phyloP scores from a whole-genome alignment of 75 land plant genomes.

The Selaginella moellendorffii region DNA sequence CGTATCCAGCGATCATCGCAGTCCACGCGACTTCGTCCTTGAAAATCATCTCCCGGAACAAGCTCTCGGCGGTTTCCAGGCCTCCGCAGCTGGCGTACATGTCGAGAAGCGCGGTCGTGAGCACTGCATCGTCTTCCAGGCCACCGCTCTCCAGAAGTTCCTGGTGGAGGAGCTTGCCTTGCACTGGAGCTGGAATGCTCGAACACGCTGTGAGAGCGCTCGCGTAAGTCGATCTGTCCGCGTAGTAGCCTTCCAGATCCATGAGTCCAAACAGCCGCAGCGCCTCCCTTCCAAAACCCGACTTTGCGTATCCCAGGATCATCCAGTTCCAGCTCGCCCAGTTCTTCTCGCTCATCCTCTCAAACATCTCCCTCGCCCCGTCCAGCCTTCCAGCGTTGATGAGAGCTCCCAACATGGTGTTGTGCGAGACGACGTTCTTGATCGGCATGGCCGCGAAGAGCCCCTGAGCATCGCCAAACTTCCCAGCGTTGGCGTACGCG shows the following conservation, averaged over 20 bases:
- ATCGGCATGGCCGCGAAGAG: slow-evolving; percentile 28
- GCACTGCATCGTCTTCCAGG: slow-evolving; percentile 24
- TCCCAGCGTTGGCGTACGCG: not conserved
- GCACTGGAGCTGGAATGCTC: slow-evolving; percentile 38
- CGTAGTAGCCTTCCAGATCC: slow-evolving; percentile 17
- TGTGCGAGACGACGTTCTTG: not conserved
- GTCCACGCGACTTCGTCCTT: slow-evolving; percentile 45
- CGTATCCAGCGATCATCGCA: slow-evolving; percentile 44
- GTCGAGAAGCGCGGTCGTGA: slow-evolving; percentile 44
- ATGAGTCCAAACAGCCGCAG: slow-evolving; percentile 38
- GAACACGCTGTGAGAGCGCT: slow-evolving; percentile 40
- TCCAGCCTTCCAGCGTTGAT: slow-evolving; percentile 19
- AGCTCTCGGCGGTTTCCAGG: slow-evolving; percentile 26
- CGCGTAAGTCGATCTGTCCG: slow-evolving; percentile 39
- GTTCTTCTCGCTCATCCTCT: slow-evolving; percentile 18
- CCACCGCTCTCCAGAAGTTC: slow-evolving; percentile 29
- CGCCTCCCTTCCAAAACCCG: slow-evolving; percentile 32
- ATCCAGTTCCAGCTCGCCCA: slow-evolving; percentile 47
- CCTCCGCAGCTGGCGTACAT: slow-evolving; percentile 69
- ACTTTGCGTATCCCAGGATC: slow-evolving; percentile 42
- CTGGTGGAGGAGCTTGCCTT: slow-evolving; percentile 42
- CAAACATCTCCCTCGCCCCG: slow-evolving; percentile 17
- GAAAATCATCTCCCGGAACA: slow-evolving; percentile 27
- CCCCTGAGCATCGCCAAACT: slow-evolving; percentile 19
- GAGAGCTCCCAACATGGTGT: not conserved